Evolutionary conservation across 345 rosid species (phyloP), one percentile per base, ranked within the genome.

Genomic region (Citrus cavaleriei): DNA sequence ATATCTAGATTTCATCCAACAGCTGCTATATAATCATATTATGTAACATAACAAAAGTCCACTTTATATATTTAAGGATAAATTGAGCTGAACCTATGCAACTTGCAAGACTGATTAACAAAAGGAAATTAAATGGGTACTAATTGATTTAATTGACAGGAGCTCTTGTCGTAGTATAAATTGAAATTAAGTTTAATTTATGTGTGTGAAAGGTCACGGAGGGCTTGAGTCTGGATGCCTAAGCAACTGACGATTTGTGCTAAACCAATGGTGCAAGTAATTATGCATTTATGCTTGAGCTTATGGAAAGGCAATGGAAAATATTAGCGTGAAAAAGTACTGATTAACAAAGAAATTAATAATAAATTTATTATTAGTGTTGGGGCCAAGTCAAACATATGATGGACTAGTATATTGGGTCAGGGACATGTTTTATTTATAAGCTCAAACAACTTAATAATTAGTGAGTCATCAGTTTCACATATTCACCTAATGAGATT

Each of bases 1-100:
- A 32, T 32, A 5, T 0, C 4, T 32, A 0, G 0, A 32, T 32
- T 32, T 32, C 0, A 32, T 32, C 0, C 0, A 4, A 32, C 4
- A 0, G 0, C 34, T 32, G 34, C 4, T 32, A 32, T 32, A 32
- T 32, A 32, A 32, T 32, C 4, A 30, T 30, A 32, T 32, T 32
- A 4, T 32, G 5, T 32, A 4, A 32, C 5, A 32, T 32, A 32
- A 4, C 0, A 32, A 32, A 32, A 32, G 34, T 4, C 0, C 12
- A n/a, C 62, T 59, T 59, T n/a, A 59, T 59, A n/a, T 59, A 59
- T 57, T n/a, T 6, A 57, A 57, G 10, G 24, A 57, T 57, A 7
- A 57, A 57, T 57, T 57, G 12, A 57, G 2, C n/a, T 0, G 58
- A 54, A 54, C 58, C 19, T 18, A 18, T 1, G 58, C 58, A 54